Evolutionary conservation across 1,284 basidiomycete species (phyloP).

Genomic region (Trichosporon coremiiforme): DNA sequence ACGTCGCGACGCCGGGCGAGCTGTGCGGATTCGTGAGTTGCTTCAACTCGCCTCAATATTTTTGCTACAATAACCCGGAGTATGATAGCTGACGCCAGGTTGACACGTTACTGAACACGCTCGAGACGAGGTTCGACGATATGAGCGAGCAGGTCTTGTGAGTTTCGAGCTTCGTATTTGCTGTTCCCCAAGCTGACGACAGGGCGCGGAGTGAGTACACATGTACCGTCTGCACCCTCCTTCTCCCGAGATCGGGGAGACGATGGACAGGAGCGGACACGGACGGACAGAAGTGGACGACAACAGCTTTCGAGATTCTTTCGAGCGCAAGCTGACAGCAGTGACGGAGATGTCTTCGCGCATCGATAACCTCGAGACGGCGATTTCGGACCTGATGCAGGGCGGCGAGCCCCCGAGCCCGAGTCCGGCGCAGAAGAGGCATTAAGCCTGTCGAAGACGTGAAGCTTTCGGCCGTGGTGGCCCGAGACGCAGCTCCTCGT

Average conservation of each 20-base stretch:
- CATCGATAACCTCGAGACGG: slow-evolving; percentile 54
- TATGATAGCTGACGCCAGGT: slow-evolving; percentile 41
- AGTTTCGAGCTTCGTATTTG: slow-evolving; percentile 29
- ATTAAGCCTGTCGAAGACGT: not conserved
- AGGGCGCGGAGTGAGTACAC: slow-evolving; percentile 42
- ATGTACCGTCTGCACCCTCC: not conserved
- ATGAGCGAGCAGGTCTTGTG: slow-evolving; percentile 56
- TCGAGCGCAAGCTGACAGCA: slow-evolving; percentile 25
- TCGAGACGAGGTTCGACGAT: slow-evolving; percentile 54
- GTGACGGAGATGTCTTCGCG: slow-evolving; percentile 55
- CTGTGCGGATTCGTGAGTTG: slow-evolving; percentile 52
- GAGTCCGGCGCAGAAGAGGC: slow-evolving; percentile 23
- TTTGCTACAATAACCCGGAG: not conserved
- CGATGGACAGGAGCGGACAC: no score
- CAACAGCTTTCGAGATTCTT: not conserved
- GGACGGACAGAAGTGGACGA: not conserved
- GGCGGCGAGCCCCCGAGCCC: slow-evolving; percentile 32
- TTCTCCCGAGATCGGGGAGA: not conserved
- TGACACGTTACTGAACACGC: slow-evolving; percentile 49
- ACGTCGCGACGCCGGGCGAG: slow-evolving; percentile 51
- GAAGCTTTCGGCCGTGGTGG: not conserved
- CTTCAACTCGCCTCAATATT: not conserved
- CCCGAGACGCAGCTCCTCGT: no score
- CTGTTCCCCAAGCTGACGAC: slow-evolving; percentile 15
- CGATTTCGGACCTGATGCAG: slow-evolving; percentile 52